Percentiles rank a stretch among this genome's conserved stretches.
Evolutionary conservation across 352 stramenopile genomes (phyloP).

Genomic region (Hyphochytrium catenoides): DNA sequence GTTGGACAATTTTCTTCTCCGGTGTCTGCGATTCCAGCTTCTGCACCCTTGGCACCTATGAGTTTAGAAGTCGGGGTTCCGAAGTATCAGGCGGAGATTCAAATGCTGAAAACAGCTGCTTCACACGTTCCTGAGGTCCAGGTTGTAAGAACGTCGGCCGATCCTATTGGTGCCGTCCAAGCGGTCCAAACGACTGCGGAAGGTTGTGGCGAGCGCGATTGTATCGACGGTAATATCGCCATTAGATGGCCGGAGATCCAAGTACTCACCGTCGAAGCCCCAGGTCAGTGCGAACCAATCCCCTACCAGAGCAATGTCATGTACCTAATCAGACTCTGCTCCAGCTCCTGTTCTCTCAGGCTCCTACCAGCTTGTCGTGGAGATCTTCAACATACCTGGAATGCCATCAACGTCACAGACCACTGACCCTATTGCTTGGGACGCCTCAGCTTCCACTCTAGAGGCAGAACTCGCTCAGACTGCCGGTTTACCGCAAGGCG

Average conservation of each 20-base stretch:
- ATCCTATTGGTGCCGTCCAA: slow-evolving; percentile 37
- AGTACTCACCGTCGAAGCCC: slow-evolving; percentile 27
- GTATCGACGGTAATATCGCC: slow-evolving; percentile 23
- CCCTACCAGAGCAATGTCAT: slow-evolving; percentile 22
- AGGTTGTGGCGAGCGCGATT: slow-evolving; percentile 21
- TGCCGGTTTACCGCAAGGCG: slow-evolving; percentile 12
- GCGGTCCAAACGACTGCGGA: slow-evolving; percentile 25
- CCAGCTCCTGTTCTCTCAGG: too few relatives aligned
- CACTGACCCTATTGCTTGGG: slow-evolving; percentile 15
- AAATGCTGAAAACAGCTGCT: slow-evolving; percentile 33
- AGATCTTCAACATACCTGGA: slow-evolving; percentile 9
- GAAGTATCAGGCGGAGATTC: slow-evolving; percentile 25
- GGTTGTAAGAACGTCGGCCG: slow-evolving; percentile 25
- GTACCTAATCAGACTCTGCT: too few relatives aligned
- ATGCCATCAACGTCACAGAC: slow-evolving; percentile 8
- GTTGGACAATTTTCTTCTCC: slow-evolving; percentile 18
- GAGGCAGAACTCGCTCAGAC: slow-evolving; percentile 14
- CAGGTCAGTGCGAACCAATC: slow-evolving; percentile 24
- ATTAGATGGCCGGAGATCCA: slow-evolving; percentile 43
- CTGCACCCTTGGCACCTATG: slow-evolving; percentile 16
- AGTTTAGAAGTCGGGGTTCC: slow-evolving; percentile 30
- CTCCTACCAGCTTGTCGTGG: slow-evolving; percentile 12
- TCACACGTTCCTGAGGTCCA: slow-evolving; percentile 39
- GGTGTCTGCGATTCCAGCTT: slow-evolving; percentile 20
- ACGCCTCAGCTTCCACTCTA: slow-evolving; percentile 15